Base-by-base conservation (phyloP, 2,329 filamentous ascomycete species). In the Pseudogymnoascus sp. region DNA sequence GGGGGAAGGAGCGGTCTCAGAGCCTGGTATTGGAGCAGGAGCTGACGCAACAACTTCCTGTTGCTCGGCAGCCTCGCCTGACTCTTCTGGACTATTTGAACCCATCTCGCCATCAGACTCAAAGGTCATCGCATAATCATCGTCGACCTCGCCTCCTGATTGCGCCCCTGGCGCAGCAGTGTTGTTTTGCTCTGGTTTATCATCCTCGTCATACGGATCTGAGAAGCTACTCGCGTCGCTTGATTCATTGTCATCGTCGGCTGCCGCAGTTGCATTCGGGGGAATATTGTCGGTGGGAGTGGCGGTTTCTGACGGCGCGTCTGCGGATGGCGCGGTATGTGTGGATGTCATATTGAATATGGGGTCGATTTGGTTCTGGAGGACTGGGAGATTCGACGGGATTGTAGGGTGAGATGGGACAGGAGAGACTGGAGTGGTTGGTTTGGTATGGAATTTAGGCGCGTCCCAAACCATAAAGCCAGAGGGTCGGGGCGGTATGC, bases 361-460 rank as follows among this genome's bases (percentile, higher is more conserved):
- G 61, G 85, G 84, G 75, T 90, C 86, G 82, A 85, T 89, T 76
- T 88, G 86, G 72, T 87, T 85, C 71, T 86, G 81, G 70, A 89
- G 78, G 61, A 90, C 82, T 63, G 87, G 85, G 64, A 89, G 88
- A 67, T 84, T 87, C 68, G 84, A 81, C 60, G 86, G 85, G 73
- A 87, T 83, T 67, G 86, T 81, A 67, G 86, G 78, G 74, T 89
- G 85, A 69, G 88, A 75, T 67, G 87, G 87, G 69, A 86, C 85
- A 70, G 87, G 87, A 72, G 86, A 89, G 71, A 87, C 83, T 66
- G 87, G 87, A 71, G 85, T 87, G 70, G 87, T 76, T 67, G 82
- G 82, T 73, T 85, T 82, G 75, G 84, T 84, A 72, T 81, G 82
- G 72, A 85, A 83, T 73, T 87, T 82, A 69, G 76, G 76, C 71